A percentile compares a stretch with the other conserved stretches of the same genome.
These are phyloP conservation scores for Theileria annulata DNA, from an alignment of 169 alveolate genomes.

Conservation along the genomic window DNA sequence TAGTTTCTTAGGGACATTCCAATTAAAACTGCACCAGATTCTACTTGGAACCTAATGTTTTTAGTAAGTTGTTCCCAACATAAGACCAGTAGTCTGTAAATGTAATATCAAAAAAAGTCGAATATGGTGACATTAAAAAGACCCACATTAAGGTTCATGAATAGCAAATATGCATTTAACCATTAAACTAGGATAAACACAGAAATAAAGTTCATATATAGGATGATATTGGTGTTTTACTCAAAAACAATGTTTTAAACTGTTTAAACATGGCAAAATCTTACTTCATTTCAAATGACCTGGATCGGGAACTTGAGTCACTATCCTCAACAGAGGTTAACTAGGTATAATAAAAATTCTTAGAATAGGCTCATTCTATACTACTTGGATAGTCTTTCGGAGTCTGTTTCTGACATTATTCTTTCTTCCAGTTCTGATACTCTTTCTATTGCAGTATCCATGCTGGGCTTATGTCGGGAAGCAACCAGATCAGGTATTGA, in stretches of 20 bases:
- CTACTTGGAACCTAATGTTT: constrained; percentile 20
- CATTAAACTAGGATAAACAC: not conserved
- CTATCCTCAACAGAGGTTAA: constrained; percentile 5
- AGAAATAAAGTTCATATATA: not conserved
- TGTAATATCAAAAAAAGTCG: constrained; percentile 12
- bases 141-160: constrained; percentile 23
- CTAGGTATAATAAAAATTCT: too few species aligned
- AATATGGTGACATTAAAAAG: constrained; percentile 32
- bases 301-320: constrained; percentile 8
- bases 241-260: not conserved
- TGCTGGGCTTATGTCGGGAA: not conserved
- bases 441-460: too few species aligned
- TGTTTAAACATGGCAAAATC: not conserved
- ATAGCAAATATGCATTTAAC: constrained; percentile 9
- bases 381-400: too few species aligned
- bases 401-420: too few species aligned
- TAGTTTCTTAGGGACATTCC: constrained; percentile 7
- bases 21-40: constrained; percentile 1
- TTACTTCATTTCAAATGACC: not conserved
- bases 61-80: not conserved
- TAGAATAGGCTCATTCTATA: too few species aligned
- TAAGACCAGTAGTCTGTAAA: constrained; percentile 10
- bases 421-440: too few species aligned
- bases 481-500: not conserved
- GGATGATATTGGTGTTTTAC: constrained; percentile 1